Evolutionary conservation across 139 green algal genomes (phyloP).

Genomic region (Chlorella vulgaris): DNA sequence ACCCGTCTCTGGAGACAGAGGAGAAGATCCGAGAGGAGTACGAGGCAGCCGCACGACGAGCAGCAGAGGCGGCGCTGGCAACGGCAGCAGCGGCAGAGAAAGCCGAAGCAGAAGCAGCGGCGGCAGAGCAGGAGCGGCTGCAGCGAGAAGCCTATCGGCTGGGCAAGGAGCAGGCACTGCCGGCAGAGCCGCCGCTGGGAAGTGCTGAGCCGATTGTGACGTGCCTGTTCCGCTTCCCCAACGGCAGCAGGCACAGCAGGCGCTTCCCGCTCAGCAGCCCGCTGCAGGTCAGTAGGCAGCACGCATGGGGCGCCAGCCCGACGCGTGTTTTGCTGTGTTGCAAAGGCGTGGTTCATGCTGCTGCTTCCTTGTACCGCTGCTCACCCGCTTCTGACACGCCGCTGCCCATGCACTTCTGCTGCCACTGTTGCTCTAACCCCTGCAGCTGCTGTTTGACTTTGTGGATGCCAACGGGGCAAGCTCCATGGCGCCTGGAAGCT

Average conservation of each 20-base stretch:
- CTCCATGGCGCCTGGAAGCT: conserved; percentile 41
- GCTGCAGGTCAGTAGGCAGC: conserved; percentile 26
- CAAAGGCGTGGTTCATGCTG: background rate
- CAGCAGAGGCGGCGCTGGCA: conserved; percentile 12
- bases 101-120: conserved; percentile 34
- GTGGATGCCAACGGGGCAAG: conserved; percentile 57
- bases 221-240: conserved; percentile 71
- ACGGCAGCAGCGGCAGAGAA: conserved; percentile 21
- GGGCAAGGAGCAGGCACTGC: conserved; percentile 48
- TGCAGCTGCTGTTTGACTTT: conserved; percentile 71
- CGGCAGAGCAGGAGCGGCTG: conserved; percentile 19
- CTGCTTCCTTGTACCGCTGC: background rate
- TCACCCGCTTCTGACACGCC: no score
- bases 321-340: background rate
- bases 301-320: no score
- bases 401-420: no score
- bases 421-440: background rate
- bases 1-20: conserved; percentile 75
- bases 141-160: conserved; percentile 29
- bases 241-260: conserved; percentile 59
- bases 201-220: conserved; percentile 22
- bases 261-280: conserved; percentile 56
- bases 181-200: conserved; percentile 51
- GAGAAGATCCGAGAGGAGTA: conserved; percentile 50
- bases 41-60: conserved; percentile 15